Evolutionary conservation across 306 rosid species (phyloP).

Genomic region (Abrus pulchellus): DNA sequence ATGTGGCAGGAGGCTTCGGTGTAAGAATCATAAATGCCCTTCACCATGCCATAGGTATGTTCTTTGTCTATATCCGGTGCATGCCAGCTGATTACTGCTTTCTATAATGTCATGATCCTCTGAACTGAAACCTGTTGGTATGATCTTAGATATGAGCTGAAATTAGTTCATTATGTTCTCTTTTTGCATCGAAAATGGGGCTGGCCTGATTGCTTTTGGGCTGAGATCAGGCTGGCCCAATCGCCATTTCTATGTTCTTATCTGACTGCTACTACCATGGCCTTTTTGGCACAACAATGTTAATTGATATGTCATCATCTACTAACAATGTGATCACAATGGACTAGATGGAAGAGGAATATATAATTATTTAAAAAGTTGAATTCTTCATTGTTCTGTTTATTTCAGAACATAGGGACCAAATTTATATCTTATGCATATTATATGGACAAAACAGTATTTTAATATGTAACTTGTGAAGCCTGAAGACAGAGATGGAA

Average conservation of each 20-base stretch:
- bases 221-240: constrained; percentile 4
- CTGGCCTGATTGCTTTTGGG: not conserved
- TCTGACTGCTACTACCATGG: not conserved
- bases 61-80: not conserved
- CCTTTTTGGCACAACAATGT: constrained; percentile 7
- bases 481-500: constrained; percentile 11
- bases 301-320: not conserved
- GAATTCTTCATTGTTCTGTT: not conserved
- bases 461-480: constrained; percentile 38
- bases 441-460: not conserved
- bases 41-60: constrained; percentile 96
- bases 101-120: constrained; percentile 2
- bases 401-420: constrained; percentile 26
- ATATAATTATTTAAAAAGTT: not conserved
- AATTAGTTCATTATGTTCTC: not conserved
- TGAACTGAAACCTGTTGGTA: constrained; percentile 4
- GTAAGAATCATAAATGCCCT: constrained; percentile 95
- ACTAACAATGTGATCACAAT: constrained; percentile 28
- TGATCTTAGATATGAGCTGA: constrained; percentile 24
- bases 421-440: constrained; percentile 24
- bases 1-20: constrained; percentile 88
- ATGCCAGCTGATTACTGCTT: no score
- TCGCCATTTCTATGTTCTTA: constrained; percentile 9
- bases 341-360: constrained; percentile 27
- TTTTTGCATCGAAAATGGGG: not conserved